These are phyloP conservation scores for Aspergillus incahuasiensis DNA, from an alignment of 495 filamentous ascomycete species.

Conservation along the genomic window DNA sequence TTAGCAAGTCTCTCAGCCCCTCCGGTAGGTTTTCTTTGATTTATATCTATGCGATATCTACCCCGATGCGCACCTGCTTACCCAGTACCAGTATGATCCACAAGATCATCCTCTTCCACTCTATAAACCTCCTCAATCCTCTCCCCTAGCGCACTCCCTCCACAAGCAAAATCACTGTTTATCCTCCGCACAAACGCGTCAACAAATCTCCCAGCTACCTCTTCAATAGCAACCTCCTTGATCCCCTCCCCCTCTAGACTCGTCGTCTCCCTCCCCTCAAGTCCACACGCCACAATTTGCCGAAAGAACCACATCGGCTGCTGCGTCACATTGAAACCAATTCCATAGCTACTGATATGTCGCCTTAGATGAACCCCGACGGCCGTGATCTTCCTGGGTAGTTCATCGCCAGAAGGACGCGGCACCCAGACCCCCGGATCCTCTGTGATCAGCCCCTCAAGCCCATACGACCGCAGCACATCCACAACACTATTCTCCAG, in stretches of 20 bases:
- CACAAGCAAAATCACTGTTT: conserved; percentile 40
- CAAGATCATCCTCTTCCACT: conserved; percentile 33
- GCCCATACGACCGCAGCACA: conserved; percentile 49
- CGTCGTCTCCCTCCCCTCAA: conserved; percentile 72
- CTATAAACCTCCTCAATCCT: conserved; percentile 40
- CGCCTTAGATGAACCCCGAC: conserved; percentile 83
- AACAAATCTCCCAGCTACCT: conserved; percentile 39
- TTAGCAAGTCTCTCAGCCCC: not conserved
- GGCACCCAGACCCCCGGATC: conserved; percentile 85
- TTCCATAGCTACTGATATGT: conserved; percentile 79
- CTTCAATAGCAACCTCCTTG: conserved; percentile 20
- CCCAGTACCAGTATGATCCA: not conserved
- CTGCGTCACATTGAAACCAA: conserved; percentile 76
- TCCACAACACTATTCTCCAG: conserved; percentile 73
- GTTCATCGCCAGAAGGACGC: not conserved
- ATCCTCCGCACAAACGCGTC: conserved; percentile 36
- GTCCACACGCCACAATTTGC: conserved; percentile 81
- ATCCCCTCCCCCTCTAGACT: conserved; percentile 51
- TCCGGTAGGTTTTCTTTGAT: not conserved
- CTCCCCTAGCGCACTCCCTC: conserved; percentile 24
- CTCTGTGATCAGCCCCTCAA: conserved; percentile 57
- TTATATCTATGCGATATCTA: not conserved
- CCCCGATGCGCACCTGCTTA: not conserved
- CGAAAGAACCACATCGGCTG: conserved; percentile 62
- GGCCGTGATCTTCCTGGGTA: conserved; percentile 72